Percentiles rank a stretch among this genome's conserved stretches.
These are phyloP conservation scores for Sugiyamaella pinicola DNA, from an alignment of 1,139 yeast species.

Conservation along the genomic window DNA sequence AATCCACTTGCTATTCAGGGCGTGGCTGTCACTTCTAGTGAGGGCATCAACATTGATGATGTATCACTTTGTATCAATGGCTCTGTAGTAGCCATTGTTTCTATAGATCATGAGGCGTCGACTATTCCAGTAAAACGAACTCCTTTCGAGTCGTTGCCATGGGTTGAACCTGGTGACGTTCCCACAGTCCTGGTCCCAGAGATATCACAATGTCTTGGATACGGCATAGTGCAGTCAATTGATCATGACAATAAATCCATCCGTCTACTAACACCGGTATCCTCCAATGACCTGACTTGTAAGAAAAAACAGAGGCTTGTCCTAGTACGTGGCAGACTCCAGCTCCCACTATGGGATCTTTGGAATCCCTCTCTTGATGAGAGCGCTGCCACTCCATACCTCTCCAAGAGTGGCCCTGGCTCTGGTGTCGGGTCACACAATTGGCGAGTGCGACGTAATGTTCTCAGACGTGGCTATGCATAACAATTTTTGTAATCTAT, in stretches of 20 bases:
- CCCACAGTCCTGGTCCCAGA: constrained; percentile 21
- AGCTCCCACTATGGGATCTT: constrained; percentile 54
- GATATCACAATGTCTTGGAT: constrained; percentile 33
- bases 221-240: constrained; percentile 52
- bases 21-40: constrained; percentile 36
- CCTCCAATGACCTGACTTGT: constrained; percentile 29
- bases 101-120: constrained; percentile 22
- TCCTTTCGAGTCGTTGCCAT: constrained; percentile 21
- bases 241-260: constrained; percentile 47
- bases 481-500: not conserved
- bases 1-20: constrained; percentile 29
- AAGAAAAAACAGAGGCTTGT: constrained; percentile 39
- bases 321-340: constrained; percentile 67
- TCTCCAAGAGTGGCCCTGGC: constrained; percentile 41
- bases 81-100: constrained; percentile 37
- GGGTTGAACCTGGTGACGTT: constrained; percentile 19
- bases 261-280: constrained; percentile 61
- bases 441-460: constrained; percentile 63
- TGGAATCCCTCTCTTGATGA: constrained; percentile 31
- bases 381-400: constrained; percentile 26
- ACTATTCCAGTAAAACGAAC: constrained; percentile 4
- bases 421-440: constrained; percentile 56
- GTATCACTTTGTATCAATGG: constrained; percentile 36
- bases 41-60: constrained; percentile 37
- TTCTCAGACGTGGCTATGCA: constrained; percentile 24